Percentiles rank a stretch among this genome's conserved stretches.
Evolutionary conservation across 805 yeast genomes (phyloP).

Genomic region (Kurtzmaniella cleridarum): DNA sequence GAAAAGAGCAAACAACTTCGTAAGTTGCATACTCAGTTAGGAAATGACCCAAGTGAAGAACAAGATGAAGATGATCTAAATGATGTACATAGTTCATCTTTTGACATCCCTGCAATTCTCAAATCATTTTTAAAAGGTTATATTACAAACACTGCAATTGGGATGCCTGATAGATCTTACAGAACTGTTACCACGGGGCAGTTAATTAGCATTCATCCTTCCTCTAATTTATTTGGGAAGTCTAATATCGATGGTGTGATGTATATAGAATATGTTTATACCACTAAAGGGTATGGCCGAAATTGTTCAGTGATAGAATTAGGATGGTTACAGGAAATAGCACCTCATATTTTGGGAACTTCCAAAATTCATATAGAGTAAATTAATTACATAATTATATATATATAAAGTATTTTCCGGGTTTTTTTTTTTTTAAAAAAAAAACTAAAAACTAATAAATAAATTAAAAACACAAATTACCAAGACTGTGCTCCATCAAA

Average conservation of each 20-base stretch:
- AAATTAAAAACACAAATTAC: too few species aligned
- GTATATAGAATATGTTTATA: slow-evolving; percentile 92
- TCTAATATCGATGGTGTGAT: slow-evolving; percentile 73
- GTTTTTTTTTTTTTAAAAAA: neutral
- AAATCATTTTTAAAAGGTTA: slow-evolving; percentile 82
- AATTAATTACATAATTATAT: too few species aligned
- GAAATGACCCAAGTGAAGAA: slow-evolving; percentile 16
- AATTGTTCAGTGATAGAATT: slow-evolving; percentile 77
- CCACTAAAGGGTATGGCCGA: slow-evolving; percentile 89
- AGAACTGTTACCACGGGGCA: slow-evolving; percentile 83
- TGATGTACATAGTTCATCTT: slow-evolving; percentile 15
- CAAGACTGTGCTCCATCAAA: too few species aligned
- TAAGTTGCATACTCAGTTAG: slow-evolving; percentile 19
- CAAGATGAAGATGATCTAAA: slow-evolving; percentile 12
- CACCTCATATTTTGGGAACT: slow-evolving; percentile 57
- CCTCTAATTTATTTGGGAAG: slow-evolving; percentile 79
- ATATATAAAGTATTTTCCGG: neutral
- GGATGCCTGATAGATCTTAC: slow-evolving; percentile 91
- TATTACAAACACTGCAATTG: slow-evolving; percentile 85
- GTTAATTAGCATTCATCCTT: slow-evolving; percentile 83
- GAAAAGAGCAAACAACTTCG: slow-evolving; percentile 23
- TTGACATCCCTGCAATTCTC: slow-evolving; percentile 55
- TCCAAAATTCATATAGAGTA: slow-evolving; percentile 15
- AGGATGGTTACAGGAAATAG: slow-evolving; percentile 80
- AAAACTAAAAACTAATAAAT: too few species aligned